Conservation (phyloP, 148 eudicot genomes). For the Nepenthes mirabilis region DNA sequence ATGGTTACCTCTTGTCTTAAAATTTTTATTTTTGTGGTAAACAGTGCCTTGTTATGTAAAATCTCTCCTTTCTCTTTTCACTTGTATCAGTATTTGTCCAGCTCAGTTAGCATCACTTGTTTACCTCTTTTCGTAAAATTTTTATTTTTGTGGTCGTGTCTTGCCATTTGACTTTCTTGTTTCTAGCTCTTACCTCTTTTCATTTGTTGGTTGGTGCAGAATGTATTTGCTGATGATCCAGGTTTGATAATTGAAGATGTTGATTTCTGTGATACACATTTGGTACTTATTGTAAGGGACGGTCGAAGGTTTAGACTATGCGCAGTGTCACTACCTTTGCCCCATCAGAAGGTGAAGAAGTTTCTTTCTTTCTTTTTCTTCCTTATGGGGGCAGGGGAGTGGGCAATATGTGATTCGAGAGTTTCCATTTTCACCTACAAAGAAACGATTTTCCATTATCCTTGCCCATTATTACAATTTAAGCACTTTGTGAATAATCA, state of each 20-base stretch:
- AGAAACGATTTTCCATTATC: no score
- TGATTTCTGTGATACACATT: conserved; percentile 61
- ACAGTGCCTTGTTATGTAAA: no score
- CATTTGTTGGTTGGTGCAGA: conserved; percentile 27
- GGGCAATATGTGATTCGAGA: no score
- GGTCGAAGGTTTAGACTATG: conserved; percentile 47
- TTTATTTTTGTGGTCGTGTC: no score
- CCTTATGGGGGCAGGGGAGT: background rate
- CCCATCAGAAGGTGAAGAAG: conserved; percentile 34
- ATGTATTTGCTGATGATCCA: conserved; percentile 52
- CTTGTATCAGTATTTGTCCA: no score
- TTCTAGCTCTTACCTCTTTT: background rate
- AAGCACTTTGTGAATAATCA: background rate
- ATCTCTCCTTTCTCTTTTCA: background rate
- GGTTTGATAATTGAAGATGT: conserved; percentile 65
- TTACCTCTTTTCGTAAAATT: no score
- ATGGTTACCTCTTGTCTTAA: no score
- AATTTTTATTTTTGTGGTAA: no score
- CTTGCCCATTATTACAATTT: background rate
- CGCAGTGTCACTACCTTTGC: conserved; percentile 59
- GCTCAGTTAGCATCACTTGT: no score
- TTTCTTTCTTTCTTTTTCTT: background rate
- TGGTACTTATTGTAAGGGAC: conserved; percentile 62
- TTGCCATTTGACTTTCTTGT: background rate
- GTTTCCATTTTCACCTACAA: no score